phyloP scores from a whole-genome alignment of 2,329 filamentous ascomycete genomes.

The Hypoxylon sp. region DNA sequence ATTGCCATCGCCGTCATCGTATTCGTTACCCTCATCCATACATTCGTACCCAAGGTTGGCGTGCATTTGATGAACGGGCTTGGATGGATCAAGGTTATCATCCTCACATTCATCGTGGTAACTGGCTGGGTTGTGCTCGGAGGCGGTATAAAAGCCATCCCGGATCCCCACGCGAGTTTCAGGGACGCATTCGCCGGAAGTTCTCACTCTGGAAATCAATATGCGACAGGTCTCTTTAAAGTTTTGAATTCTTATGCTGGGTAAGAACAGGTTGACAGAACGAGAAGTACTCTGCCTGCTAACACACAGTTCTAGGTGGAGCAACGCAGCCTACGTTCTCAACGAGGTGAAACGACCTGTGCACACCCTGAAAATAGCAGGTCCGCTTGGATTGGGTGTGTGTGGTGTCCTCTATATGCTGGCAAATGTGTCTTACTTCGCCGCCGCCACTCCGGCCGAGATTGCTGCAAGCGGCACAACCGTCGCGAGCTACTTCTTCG shows the following conservation, averaged over 20 bases:
- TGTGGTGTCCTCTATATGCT: constrained; percentile 2
- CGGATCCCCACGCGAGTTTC: constrained; percentile 3
- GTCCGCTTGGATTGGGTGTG: not conserved
- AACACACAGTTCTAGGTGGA: not conserved
- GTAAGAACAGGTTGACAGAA: too few relatives aligned
- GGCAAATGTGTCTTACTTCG: constrained; percentile 4
- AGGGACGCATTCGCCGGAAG: not conserved
- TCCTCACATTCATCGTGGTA: constrained; percentile 6
- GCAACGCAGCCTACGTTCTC: constrained; percentile 4
- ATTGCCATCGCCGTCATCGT: constrained; percentile 1
- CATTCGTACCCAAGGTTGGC: constrained; percentile 2
- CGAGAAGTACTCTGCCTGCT: not conserved
- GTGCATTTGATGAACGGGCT: constrained; percentile 3
- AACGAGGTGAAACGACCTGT: constrained; percentile 1
- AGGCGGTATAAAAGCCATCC: constrained; percentile 1
- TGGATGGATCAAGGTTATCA: constrained; percentile 5
- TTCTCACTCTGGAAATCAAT: constrained; percentile 2
- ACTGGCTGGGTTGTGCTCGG: constrained; percentile 5
- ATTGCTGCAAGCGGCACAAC: constrained; percentile 1
- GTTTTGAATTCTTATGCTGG: constrained; percentile 3
- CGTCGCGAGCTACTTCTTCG: constrained; percentile 2
- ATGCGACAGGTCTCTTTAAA: constrained; percentile 3
- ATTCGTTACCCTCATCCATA: constrained; percentile 4
- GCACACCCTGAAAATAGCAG: constrained; percentile 4
- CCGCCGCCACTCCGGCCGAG: not conserved